A percentile compares a stretch with the other conserved stretches of the same genome.
Conservation (phyloP, 176 grass and related monocot genomes). For the Guadua angustifolia region DNA sequence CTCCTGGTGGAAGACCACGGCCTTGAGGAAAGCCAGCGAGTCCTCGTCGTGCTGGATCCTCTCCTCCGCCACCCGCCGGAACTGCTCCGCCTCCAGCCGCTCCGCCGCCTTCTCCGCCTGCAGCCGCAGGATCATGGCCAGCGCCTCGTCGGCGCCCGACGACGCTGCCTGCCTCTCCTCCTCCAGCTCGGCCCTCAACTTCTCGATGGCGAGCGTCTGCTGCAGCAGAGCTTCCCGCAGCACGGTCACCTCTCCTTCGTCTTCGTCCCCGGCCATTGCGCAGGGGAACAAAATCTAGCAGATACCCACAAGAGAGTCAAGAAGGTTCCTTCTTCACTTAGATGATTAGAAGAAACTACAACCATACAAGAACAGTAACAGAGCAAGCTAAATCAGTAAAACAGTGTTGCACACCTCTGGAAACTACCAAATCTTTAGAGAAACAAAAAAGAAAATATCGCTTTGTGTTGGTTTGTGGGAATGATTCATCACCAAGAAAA, state of each 20-base stretch:
- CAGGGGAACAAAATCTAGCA: background rate
- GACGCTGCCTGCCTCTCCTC: constrained; percentile 74
- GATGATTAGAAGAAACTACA: background rate
- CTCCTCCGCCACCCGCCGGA: constrained; percentile 75
- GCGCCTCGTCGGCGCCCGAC: constrained; percentile 67
- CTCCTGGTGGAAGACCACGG: constrained; percentile 75
- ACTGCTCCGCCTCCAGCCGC: constrained; percentile 70
- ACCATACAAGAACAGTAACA: background rate
- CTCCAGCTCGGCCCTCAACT: constrained; percentile 73
- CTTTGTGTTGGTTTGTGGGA: background rate
- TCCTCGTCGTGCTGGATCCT: constrained; percentile 79
- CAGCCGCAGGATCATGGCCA: constrained; percentile 86
- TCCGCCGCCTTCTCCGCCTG: constrained; percentile 79
- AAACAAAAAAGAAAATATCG: constrained; percentile 2
- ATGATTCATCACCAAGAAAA: background rate
- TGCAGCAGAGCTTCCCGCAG: constrained; percentile 64
- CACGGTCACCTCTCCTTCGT: constrained; percentile 60
- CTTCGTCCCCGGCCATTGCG: constrained; percentile 43
- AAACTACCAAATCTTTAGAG: constrained; percentile 5
- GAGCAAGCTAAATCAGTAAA: background rate
- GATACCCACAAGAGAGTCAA: background rate
- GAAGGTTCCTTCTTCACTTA: background rate
- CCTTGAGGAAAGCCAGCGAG: constrained; percentile 67
- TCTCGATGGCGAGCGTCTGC: constrained; percentile 54
- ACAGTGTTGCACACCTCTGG: background rate